Base-by-base conservation (phyloP, 352 stramenopile species). In the Phytophthora pistaciae region DNA sequence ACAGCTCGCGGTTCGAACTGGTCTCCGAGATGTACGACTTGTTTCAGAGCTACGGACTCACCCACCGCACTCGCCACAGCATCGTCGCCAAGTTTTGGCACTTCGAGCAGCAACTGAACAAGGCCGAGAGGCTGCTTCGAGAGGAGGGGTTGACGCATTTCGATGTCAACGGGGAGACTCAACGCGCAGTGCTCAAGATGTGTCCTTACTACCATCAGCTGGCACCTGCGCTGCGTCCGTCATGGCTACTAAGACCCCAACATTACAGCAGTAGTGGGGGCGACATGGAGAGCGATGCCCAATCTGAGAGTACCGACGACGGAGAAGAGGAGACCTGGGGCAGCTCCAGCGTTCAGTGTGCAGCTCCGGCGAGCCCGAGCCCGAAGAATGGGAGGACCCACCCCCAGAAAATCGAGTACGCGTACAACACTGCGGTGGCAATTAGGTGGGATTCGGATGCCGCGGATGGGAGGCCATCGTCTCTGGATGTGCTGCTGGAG, bases 401-500 rank as follows among this genome's bases (percentile, higher is more conserved):
- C n/a, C 42, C 16, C 2, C n/a, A 50, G n/a, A 52, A 14, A 56
- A 20, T 20, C 11, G 16, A 56, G 25, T 21, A 33, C 25, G 25
- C 53, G 25, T 40, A 38, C 7, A 60, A 60, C 9, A 13, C n/a
- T 21, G 42, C 16, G n/a, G 42, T 18, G 44, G 11, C 16, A 25
- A 16, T 44, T n/a, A 50, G 21, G 3, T 72, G 65, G 65, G 50
- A 63, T 23, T 36, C 50, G 2, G 65, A 68, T n/a, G 49, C 27
- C 10, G 48, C 52, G 4, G 27, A 49, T n/a, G 69, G 55, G 3
- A 66, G 54, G 2, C 52, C 52, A 14, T 70, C 74, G 33, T 67
- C 70, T 7, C 25, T 80, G 0, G 74, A 76, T 13, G 67, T 77
- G 9, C 58, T 87, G 23, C 56, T 87, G 21, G 23, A 62, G 21